Conservation (phyloP, 192 early-diverging fungal species). For the Entomortierella chlamydospora region DNA sequence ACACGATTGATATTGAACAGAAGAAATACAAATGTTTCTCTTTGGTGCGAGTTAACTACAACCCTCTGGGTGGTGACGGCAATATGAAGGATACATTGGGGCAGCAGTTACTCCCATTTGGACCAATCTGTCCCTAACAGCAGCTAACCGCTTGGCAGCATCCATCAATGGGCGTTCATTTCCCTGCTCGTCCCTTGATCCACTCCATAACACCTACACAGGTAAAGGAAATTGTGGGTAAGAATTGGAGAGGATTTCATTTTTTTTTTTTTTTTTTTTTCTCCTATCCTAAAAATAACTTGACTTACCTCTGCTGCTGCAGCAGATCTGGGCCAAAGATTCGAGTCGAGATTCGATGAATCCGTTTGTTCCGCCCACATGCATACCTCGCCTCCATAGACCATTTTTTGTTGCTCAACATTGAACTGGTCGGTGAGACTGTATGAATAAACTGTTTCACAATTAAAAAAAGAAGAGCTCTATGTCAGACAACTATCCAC, state of each 20-base stretch:
- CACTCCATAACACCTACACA: constrained; percentile 67
- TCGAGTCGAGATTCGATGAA: constrained; percentile 66
- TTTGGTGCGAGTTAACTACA: constrained; percentile 6
- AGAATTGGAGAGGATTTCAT: too few species aligned
- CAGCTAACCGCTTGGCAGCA: constrained; percentile 73
- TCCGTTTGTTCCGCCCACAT: constrained; percentile 84
- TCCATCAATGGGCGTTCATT: constrained; percentile 65
- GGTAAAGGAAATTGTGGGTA: not conserved
- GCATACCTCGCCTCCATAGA: constrained; percentile 67
- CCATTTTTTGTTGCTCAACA: constrained; percentile 41
- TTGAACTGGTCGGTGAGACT: constrained; percentile 27
- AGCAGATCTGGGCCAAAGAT: constrained; percentile 79
- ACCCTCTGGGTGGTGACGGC: constrained; percentile 51
- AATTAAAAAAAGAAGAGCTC: too few species aligned
- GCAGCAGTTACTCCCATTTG: constrained; percentile 73
- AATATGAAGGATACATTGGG: constrained; percentile 81
- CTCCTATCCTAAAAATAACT: not conserved
- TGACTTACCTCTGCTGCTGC: constrained; percentile 72
- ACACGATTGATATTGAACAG: too few species aligned
- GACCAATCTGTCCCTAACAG: constrained; percentile 77
- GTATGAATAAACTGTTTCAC: constrained; percentile 36
- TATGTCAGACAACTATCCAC: too few species aligned
- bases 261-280: not conserved
- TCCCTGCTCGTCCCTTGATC: constrained; percentile 61
- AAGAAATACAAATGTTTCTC: too few species aligned